phyloP scores from a whole-genome alignment of 2,329 filamentous ascomycete genomes.

The Gnomoniopsis smithogilvyi region DNA sequence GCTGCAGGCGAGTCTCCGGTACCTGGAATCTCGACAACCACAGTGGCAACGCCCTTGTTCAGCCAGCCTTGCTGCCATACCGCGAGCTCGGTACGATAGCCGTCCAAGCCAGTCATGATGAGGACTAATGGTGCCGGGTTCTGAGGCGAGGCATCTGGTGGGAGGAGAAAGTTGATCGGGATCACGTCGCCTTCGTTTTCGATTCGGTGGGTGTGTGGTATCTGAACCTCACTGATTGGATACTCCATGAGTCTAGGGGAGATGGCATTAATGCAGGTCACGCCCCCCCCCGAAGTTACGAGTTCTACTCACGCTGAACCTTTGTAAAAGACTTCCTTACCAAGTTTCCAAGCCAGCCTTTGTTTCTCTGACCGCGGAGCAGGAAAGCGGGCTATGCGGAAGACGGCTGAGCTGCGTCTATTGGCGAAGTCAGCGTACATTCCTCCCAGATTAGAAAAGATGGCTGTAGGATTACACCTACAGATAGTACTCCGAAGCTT shows the following conservation, averaged over 20 bases:
- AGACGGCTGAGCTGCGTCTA: constrained; percentile 63
- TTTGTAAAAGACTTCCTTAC: constrained; percentile 62
- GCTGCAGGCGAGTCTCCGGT: constrained; percentile 66
- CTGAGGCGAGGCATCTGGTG: constrained; percentile 31
- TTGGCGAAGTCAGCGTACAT: not conserved
- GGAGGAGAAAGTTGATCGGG: constrained; percentile 63
- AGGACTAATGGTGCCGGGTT: constrained; percentile 43
- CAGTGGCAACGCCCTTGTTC: constrained; percentile 56
- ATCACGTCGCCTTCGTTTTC: constrained; percentile 34
- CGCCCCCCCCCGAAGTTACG: not conserved
- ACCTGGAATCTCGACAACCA: constrained; percentile 63
- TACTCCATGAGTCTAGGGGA: constrained; percentile 40
- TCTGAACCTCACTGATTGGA: constrained; percentile 58
- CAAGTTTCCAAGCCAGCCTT: constrained; percentile 60
- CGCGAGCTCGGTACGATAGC: constrained; percentile 62
- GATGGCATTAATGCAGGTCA: constrained; percentile 19
- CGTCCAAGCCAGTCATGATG: constrained; percentile 45
- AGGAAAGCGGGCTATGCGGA: constrained; percentile 72
- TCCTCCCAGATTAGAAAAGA: not conserved
- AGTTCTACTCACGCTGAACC: constrained; percentile 24
- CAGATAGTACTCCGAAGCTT: constrained; percentile 57
- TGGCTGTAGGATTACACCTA: not conserved
- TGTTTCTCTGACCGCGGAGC: constrained; percentile 30
- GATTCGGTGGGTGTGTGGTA: constrained; percentile 48
- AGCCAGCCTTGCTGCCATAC: constrained; percentile 59